phyloP scores from a whole-genome alignment of 1,284 basidiomycete genomes.

The Vanrija pseudolonga region DNA sequence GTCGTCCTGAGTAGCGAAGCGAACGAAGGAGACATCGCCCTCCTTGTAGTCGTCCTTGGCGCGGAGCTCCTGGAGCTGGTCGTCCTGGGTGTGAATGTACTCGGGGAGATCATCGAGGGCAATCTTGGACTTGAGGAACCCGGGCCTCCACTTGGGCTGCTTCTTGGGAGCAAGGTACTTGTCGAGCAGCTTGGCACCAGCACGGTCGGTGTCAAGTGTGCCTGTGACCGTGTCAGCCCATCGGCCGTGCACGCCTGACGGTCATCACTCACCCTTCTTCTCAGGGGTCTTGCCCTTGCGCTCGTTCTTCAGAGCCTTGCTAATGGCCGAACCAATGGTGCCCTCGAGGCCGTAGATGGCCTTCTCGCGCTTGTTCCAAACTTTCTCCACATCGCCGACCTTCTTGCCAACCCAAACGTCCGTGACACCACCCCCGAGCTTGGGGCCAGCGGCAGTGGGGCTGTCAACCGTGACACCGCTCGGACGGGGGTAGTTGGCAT shows the following conservation, averaged over 20 bases:
- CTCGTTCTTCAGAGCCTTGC: constrained; percentile 65
- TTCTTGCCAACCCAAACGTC: constrained; percentile 86
- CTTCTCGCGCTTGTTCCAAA: constrained; percentile 71
- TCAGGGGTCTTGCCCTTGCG: constrained; percentile 48
- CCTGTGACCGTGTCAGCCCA: constrained; percentile 10
- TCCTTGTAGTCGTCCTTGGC: constrained; percentile 53
- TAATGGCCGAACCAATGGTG: constrained; percentile 72
- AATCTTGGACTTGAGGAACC: constrained; percentile 55
- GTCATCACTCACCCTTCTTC: background rate
- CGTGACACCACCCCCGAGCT: constrained; percentile 62
- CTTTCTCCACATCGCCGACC: constrained; percentile 74
- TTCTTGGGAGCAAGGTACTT: constrained; percentile 50
- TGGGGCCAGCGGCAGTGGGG: constrained; percentile 61
- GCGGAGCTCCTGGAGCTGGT: constrained; percentile 53
- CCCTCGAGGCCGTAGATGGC: constrained; percentile 77
- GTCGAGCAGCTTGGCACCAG: constrained; percentile 58
- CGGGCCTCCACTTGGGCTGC: constrained; percentile 59
- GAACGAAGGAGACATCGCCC: constrained; percentile 69
- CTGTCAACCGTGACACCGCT: constrained; percentile 6
- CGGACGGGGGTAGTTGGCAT: constrained; percentile 17
- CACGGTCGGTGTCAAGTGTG: constrained; percentile 52
- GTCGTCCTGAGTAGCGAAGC: constrained; percentile 72
- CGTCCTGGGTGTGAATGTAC: constrained; percentile 54
- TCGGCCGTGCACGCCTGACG: no score
- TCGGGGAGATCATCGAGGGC: constrained; percentile 54